These are phyloP conservation scores for Plantago coronopus DNA, from an alignment of 305 asterid genomes.

Conservation along the genomic window DNA sequence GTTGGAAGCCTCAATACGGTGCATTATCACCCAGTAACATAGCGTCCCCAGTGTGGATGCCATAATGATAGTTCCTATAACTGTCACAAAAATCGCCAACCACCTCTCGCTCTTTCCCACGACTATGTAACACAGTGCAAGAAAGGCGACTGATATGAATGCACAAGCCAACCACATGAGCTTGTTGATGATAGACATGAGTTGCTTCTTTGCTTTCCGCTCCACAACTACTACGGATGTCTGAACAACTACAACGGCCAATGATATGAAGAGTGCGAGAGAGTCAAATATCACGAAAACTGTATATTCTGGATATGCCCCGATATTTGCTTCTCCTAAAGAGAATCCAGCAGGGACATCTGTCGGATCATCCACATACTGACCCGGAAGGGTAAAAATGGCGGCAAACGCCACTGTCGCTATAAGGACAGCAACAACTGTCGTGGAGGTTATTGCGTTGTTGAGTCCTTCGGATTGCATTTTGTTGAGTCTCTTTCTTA, in stretches of 20 bases:
- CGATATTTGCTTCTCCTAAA: conserved; percentile 59
- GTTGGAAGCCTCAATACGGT: conserved; percentile 60
- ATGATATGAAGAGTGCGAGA: conserved; percentile 70
- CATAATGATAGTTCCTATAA: conserved; percentile 59
- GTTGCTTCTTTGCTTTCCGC: conserved; percentile 55
- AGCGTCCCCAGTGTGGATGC: conserved; percentile 59
- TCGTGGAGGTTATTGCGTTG: conserved; percentile 77
- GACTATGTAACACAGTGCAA: conserved; percentile 51
- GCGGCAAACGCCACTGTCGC: conserved; percentile 88
- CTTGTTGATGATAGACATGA: conserved; percentile 73
- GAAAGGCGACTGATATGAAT: conserved; percentile 56
- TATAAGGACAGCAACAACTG: conserved; percentile 71
- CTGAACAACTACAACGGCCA: conserved; percentile 82
- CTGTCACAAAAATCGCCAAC: conserved; percentile 57
- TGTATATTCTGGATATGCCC: conserved; percentile 41
- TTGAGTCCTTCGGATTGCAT: conserved; percentile 76
- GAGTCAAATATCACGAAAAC: conserved; percentile 65
- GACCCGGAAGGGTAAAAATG: conserved; percentile 71
- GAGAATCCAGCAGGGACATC: conserved; percentile 36
- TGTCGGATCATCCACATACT: conserved; percentile 40
- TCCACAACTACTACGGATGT: conserved; percentile 71
- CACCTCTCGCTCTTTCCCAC: conserved; percentile 52
- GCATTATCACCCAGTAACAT: conserved; percentile 70
- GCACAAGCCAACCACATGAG: conserved; percentile 85
- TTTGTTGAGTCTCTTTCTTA: conserved; percentile 62